Percentiles rank a stretch among this genome's conserved stretches.
Evolutionary conservation across 306 rosid species (phyloP).

Genomic region (Fragaria vesca): DNA sequence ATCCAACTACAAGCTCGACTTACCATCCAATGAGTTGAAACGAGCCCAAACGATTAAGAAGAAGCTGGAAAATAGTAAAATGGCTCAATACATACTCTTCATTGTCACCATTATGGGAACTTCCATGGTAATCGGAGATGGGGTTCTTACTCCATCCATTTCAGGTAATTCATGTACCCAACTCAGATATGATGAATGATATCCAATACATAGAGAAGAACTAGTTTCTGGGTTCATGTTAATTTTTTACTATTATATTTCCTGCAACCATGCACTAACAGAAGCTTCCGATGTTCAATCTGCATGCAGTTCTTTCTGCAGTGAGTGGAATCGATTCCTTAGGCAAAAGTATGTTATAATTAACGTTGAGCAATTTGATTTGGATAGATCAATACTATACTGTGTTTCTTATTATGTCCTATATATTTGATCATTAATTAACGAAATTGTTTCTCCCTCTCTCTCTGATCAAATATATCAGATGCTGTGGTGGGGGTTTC

Average conservation of each 20-base stretch:
- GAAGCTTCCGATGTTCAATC: background rate
- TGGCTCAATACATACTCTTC: conserved; percentile 39
- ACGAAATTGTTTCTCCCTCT: background rate
- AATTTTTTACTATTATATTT: background rate
- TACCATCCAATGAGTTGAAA: conserved; percentile 38
- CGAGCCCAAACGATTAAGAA: conserved; percentile 42
- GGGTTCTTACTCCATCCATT: conserved; percentile 77
- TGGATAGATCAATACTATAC: background rate
- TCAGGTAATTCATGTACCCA: conserved; percentile 44
- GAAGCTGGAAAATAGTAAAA: conserved; percentile 41
- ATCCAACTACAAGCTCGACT: conserved; percentile 50
- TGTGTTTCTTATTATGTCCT: background rate
- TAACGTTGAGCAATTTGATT: background rate
- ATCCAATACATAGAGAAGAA: no score
- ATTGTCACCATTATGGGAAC: conserved; percentile 60
- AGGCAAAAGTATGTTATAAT: conserved; percentile 43
- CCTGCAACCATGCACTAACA: background rate
- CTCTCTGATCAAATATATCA: conserved; percentile 8
- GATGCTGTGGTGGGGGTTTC: conserved; percentile 55
- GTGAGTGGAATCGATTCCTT: conserved; percentile 72
- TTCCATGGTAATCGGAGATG: conserved; percentile 83
- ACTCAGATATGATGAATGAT: background rate
- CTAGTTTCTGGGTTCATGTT: no score
- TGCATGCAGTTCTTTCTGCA: conserved; percentile 61
- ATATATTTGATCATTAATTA: background rate